phyloP scores from a whole-genome alignment of 305 asterid species.

The Fraxinus floribunda region DNA sequence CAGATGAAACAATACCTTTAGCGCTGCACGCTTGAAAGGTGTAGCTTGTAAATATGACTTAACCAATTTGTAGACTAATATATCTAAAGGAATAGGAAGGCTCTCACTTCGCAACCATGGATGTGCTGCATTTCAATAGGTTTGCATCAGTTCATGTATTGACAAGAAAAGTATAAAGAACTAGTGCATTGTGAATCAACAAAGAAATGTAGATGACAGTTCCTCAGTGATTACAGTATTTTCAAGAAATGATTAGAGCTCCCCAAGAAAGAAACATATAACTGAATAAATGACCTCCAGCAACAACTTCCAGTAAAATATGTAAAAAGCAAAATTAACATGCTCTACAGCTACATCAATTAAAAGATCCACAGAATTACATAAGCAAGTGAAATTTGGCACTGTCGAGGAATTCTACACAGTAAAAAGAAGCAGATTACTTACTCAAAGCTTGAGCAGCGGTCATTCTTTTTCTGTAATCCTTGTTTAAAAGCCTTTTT shows the following conservation, averaged over 20 bases:
- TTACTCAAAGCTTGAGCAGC: constrained; percentile 97
- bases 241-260: not conserved
- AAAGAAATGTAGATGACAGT: not conserved
- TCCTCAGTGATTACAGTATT: not conserved
- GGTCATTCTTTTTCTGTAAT: constrained; percentile 88
- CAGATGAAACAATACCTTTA: constrained; percentile 47
- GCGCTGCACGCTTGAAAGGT: constrained; percentile 86
- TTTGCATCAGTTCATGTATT: constrained; percentile 12
- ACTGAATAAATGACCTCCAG: not conserved
- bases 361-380: not conserved
- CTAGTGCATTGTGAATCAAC: not conserved
- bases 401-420: not conserved
- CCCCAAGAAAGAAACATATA: not conserved
- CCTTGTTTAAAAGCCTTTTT: constrained; percentile 80
- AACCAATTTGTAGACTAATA: constrained; percentile 73
- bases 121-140: constrained; percentile 57
- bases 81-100: constrained; percentile 84
- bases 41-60: constrained; percentile 77
- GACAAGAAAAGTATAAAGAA: not conserved
- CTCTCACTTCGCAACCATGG: constrained; percentile 90
- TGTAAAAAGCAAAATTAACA: not conserved
- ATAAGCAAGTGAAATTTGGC: not conserved
- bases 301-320: not conserved
- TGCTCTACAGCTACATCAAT: not conserved
- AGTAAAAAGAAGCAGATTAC: constrained; percentile 24